Conservation (phyloP, 495 filamentous ascomycete species). For the Penicillium parvum region DNA sequence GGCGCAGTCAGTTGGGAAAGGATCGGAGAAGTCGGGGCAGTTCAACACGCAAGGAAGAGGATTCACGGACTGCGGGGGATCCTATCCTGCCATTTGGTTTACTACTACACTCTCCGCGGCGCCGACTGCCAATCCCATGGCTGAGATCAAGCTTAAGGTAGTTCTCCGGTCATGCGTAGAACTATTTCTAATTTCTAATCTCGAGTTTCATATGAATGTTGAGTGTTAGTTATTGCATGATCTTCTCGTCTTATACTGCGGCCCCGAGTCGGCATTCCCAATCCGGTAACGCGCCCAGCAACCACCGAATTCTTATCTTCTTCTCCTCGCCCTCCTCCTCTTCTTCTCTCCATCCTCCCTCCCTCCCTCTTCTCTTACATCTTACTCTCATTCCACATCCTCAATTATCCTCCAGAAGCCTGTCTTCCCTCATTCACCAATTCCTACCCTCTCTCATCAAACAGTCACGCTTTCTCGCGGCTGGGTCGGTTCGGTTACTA, state of each 20-base stretch:
- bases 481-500: conserved; percentile 31
- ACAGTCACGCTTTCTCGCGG: conserved; percentile 9
- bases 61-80: conserved; percentile 14
- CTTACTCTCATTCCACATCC: neutral
- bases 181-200: no score
- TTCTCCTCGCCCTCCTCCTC: conserved; percentile 13
- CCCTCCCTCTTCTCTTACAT: conserved; percentile 5
- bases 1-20: conserved; percentile 25
- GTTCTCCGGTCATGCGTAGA: no score
- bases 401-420: neutral
- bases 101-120: conserved; percentile 10
- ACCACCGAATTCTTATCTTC: conserved; percentile 17
- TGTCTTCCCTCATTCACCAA: conserved; percentile 9
- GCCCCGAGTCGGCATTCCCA: conserved; percentile 17
- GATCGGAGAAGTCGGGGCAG: conserved; percentile 20
- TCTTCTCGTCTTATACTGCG: no score
- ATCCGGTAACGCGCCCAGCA: conserved; percentile 15
- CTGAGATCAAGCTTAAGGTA: neutral
- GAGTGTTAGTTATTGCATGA: no score
- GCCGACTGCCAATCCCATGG: conserved; percentile 13
- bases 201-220: no score
- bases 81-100: neutral
- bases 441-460: conserved; percentile 7
- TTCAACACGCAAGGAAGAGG: conserved; percentile 1
- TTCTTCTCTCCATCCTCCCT: conserved; percentile 8